These are phyloP conservation scores for Russula earlei DNA, from an alignment of 768 basidiomycete species.

Conservation along the genomic window DNA sequence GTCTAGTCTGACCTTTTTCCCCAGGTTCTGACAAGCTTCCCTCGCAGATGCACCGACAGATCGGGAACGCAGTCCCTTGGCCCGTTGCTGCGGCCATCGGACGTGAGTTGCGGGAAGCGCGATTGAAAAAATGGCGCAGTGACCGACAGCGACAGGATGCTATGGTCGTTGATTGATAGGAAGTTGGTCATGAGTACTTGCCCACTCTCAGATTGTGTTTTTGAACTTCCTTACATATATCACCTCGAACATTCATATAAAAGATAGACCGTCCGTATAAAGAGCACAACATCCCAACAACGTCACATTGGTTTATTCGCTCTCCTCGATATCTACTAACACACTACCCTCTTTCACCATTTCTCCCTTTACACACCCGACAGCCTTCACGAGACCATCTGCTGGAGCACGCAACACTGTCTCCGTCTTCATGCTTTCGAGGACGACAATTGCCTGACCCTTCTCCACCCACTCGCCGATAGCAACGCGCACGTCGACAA, in stretches of 20 bases:
- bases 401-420: constrained; percentile 69
- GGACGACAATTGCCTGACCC: constrained; percentile 70
- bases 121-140: constrained; percentile 33
- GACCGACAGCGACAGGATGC: background rate
- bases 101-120: constrained; percentile 42
- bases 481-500: constrained; percentile 78
- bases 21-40: background rate
- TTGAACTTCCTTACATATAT: background rate
- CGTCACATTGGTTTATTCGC: constrained; percentile 7
- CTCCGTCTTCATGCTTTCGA: constrained; percentile 99
- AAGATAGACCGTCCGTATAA: background rate
- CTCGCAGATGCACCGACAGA: constrained; percentile 64
- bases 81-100: constrained; percentile 56
- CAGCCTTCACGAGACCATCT: constrained; percentile 57
- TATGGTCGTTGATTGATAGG: constrained; percentile 12
- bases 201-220: too few species aligned
- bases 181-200: too few species aligned
- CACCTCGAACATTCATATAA: background rate
- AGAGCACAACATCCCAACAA: background rate
- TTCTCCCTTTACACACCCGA: constrained; percentile 76
- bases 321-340: constrained; percentile 57
- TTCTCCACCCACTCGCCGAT: constrained; percentile 71
- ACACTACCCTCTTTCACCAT: constrained; percentile 87
- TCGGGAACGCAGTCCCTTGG: constrained; percentile 74
- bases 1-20: too few species aligned